Percentiles rank a stretch among this genome's conserved stretches.
phyloP scores from a whole-genome alignment of 441 rosid genomes.

The Pelargonium citronellum region DNA sequence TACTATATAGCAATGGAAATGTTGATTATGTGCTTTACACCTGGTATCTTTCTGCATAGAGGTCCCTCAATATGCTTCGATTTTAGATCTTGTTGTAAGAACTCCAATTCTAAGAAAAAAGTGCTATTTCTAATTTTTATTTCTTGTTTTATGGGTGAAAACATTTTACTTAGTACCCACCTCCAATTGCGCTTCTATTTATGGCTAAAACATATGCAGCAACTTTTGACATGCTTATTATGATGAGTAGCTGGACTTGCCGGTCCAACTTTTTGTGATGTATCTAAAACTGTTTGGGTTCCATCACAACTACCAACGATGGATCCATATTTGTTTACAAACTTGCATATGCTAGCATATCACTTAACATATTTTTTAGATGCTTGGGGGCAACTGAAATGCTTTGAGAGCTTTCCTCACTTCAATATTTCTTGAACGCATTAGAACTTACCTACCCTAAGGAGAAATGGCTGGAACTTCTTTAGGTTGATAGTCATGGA shows the following conservation, averaged over 20 bases:
- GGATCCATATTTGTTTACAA: no score
- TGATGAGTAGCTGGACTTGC: background rate
- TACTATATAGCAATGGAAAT: constrained; percentile 2
- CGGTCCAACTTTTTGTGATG: background rate
- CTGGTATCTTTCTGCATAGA: background rate
- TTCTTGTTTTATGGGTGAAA: background rate
- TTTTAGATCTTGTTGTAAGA: background rate
- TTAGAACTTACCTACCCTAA: no score
- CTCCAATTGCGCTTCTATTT: background rate
- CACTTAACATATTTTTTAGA: no score
- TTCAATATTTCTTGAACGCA: no score
- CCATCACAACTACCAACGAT: background rate
- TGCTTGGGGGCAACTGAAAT: no score
- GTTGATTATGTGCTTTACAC: background rate
- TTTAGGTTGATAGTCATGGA: no score
- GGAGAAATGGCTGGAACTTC: no score
- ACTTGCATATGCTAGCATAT: no score
- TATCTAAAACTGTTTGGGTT: constrained; percentile 8
- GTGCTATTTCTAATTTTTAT: background rate
- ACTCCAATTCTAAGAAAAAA: background rate
- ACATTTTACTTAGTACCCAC: background rate
- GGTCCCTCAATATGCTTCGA: constrained; percentile 2
- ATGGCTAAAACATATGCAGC: background rate
- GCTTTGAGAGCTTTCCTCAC: no score
- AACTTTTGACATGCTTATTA: background rate